Base-by-base conservation (phyloP, 2,329 filamentous ascomycete genomes). In the Curvularia hawaiiensis region DNA sequence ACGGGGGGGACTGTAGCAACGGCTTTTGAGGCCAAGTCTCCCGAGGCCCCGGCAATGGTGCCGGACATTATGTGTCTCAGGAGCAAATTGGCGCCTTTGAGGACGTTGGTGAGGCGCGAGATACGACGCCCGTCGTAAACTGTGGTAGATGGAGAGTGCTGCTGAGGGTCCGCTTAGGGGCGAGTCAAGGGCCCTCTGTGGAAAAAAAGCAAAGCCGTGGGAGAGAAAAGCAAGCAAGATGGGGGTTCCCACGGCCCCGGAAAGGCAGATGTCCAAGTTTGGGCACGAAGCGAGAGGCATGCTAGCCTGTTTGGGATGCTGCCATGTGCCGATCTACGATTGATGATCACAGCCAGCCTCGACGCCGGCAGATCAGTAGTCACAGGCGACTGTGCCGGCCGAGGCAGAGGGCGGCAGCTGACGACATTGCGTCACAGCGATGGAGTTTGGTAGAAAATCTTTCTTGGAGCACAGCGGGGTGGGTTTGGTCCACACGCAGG, bases 271-370 rank as follows among this genome's bases (percentile, higher is more conserved):
- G 14, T 16, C 7, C 26, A 7, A n/a, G 14, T 38, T 56, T 52
- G 53, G 53, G 53, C 53, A 52, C 31, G 10, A 56, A 46, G 48
- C 31, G 7, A 45, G 14, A 28, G 6, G 14, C 8, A 9, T 12
- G 3, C 48, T 52, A 52, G 22, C 53, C 18, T 1, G 31, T 40
- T 52, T 28, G 8, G 53, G 53, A 33, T 8, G 31, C 9, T 52
- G 41, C 40, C 48, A 46, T 52, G 53, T 26, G 44, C 53, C 33
- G 53, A 56, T 45, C 53, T 20, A 52, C 41, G 40, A 49, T 56
- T 26, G 41, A 16, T 52, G 50, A 47, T 47, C 24, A 28, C 41
- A 28, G 39, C 33, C 35, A 50, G 14, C 35, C 35, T 24, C 33
- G 35, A 50, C 24, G 35, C 47, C 24, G 26, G 47, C 28, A 50